Percentiles rank a stretch among this genome's conserved stretches.
Conservation (phyloP, 2,329 filamentous ascomycete genomes). For the Didymella arachidicola region DNA sequence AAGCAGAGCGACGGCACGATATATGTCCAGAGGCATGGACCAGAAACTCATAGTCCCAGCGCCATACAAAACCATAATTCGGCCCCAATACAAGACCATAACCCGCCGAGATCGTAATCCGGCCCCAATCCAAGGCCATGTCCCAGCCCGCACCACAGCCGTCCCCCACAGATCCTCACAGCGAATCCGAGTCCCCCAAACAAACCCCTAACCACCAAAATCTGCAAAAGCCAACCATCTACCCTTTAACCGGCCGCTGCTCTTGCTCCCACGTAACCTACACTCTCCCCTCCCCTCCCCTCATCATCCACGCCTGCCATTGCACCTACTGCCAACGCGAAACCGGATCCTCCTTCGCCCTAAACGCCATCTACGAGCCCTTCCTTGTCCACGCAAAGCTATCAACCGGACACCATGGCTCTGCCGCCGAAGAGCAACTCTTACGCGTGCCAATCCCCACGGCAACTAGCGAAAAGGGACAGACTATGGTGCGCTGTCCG, state of each 20-base stretch:
- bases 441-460: not conserved
- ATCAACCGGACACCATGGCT: not conserved
- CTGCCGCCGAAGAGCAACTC: not conserved
- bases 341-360: constrained; percentile 48
- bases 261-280: constrained; percentile 33
- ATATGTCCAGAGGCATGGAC: not conserved
- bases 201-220: not conserved
- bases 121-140: not conserved
- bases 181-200: not conserved
- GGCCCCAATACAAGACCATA: not conserved
- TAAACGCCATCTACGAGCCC: constrained; percentile 33
- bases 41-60: not conserved
- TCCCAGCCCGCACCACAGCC: not conserved
- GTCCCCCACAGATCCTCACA: not conserved
- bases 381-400: not conserved
- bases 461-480: no score
- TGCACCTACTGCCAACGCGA: constrained; percentile 58
- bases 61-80: not conserved
- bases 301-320: constrained; percentile 54
- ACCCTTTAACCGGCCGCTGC: constrained; percentile 29
- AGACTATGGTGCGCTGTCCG: not conserved
- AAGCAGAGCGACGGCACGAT: not conserved
- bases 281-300: constrained; percentile 29
- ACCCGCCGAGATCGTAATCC: no score
- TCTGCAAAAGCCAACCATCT: not conserved